Evolutionary conservation across 257 asterid genomes (phyloP).

Genomic region (Nemophila menziesii): DNA sequence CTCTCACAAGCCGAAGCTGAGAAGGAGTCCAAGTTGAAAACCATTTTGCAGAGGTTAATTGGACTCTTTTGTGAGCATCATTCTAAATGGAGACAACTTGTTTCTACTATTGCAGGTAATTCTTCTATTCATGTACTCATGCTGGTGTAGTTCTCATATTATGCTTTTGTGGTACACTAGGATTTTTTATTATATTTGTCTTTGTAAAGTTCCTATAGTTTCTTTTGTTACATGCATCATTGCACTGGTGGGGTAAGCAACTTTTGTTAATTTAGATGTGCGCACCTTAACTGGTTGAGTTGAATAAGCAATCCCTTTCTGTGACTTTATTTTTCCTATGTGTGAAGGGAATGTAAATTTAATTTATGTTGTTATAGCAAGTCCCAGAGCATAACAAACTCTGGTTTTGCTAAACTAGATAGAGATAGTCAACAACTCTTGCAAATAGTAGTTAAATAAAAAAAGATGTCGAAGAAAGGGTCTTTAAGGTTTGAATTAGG

Average conservation of each 20-base stretch:
- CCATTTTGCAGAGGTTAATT: slow-evolving; percentile 73
- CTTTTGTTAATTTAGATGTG: neutral
- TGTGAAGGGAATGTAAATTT: neutral
- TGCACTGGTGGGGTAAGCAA: neutral
- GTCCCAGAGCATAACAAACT: too few relatives aligned
- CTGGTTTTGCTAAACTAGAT: neutral
- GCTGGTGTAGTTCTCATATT: slow-evolving; percentile 8
- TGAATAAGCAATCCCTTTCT: neutral
- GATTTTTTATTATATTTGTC: slow-evolving; percentile 1
- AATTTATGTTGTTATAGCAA: too few relatives aligned
- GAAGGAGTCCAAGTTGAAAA: slow-evolving; percentile 72
- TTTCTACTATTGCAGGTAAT: slow-evolving; percentile 70
- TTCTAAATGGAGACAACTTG: slow-evolving; percentile 72
- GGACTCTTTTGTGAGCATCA: slow-evolving; percentile 68
- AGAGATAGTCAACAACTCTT: neutral
- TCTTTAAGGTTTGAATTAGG: neutral
- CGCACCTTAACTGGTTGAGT: neutral
- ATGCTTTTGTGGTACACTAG: neutral
- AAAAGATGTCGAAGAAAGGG: neutral
- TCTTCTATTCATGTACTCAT: slow-evolving; percentile 13
- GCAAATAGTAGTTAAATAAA: neutral
- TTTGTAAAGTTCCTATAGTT: neutral
- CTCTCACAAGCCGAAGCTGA: slow-evolving; percentile 81
- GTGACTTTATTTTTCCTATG: neutral
- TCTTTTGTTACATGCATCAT: neutral